Conservation (phyloP, 2,329 filamentous ascomycete species). For the Leptosphaerulina australis region DNA sequence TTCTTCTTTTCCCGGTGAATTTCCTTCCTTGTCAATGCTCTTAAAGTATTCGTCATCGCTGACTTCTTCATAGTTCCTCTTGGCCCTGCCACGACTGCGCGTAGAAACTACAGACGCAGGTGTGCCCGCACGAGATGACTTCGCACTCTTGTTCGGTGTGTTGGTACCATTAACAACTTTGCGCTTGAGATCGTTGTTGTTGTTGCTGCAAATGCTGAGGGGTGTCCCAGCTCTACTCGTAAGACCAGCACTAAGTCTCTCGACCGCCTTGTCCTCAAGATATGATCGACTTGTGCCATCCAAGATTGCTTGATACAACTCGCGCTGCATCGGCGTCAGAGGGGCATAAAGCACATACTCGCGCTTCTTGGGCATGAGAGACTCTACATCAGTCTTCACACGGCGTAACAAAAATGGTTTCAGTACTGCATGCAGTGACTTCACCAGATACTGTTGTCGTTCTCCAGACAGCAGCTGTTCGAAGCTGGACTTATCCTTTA, state of each 20-base stretch:
- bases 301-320: conserved; percentile 81
- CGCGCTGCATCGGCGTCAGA: conserved; percentile 86
- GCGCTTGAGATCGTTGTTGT: conserved; percentile 63
- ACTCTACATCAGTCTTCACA: conserved; percentile 92
- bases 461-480: conserved; percentile 80
- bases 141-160: conserved; percentile 71
- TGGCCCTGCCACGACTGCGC: conserved; percentile 61
- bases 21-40: conserved; percentile 67
- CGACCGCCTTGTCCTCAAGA: conserved; percentile 77
- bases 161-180: conserved; percentile 56
- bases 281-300: conserved; percentile 58
- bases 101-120: conserved; percentile 62
- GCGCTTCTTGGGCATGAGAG: conserved; percentile 89
- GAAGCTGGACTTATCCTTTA: conserved; percentile 81
- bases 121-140: conserved; percentile 76
- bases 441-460: conserved; percentile 75
- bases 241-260: conserved; percentile 61
- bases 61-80: conserved; percentile 68
- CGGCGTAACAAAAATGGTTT: conserved; percentile 88
- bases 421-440: conserved; percentile 89
- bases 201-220: conserved; percentile 51
- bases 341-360: conserved; percentile 96
- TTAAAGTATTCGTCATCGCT: conserved; percentile 86
- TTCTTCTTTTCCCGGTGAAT: conserved; percentile 50
- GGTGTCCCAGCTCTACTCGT: conserved; percentile 56